Percentiles rank a stretch among this genome's conserved stretches.
These are phyloP conservation scores for Euptelea pleiosperma DNA, from an alignment of 164 flowering plant genomes.

Conservation along the genomic window DNA sequence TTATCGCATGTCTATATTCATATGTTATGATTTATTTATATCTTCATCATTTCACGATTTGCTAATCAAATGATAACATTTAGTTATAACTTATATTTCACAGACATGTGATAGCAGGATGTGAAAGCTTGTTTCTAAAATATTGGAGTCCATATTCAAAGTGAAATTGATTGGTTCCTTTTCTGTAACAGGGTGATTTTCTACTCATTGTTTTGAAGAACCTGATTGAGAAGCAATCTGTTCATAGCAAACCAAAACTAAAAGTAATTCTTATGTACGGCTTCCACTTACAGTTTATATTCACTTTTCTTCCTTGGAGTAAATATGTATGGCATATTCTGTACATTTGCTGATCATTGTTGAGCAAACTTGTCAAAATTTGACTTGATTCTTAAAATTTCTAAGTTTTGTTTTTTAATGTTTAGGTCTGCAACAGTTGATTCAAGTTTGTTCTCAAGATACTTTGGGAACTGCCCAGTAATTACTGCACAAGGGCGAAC, in stretches of 20 bases:
- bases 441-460: slow-evolving; percentile 67
- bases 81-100: no score
- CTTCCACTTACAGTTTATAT: background rate
- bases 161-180: slow-evolving; percentile 13
- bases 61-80: no score
- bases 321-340: background rate
- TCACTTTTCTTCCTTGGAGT: background rate
- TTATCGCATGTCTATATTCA: no score
- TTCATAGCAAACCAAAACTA: slow-evolving; percentile 35
- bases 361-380: background rate
- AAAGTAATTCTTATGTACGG: slow-evolving; percentile 90
- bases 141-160: background rate
- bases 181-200: slow-evolving; percentile 75
- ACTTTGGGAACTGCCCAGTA: slow-evolving; percentile 82
- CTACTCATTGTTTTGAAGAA: slow-evolving; percentile 76
- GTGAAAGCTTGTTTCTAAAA: no score
- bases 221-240: slow-evolving; percentile 66
- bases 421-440: slow-evolving; percentile 95
- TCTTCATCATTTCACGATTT: no score
- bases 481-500: slow-evolving; percentile 78
- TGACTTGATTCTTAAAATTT: background rate
- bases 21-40: no score
- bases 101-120: no score
- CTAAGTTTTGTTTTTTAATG: background rate
- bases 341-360: background rate